These are phyloP conservation scores for Lactarius sanguifluus DNA, from an alignment of 768 basidiomycete genomes.

Conservation along the genomic window DNA sequence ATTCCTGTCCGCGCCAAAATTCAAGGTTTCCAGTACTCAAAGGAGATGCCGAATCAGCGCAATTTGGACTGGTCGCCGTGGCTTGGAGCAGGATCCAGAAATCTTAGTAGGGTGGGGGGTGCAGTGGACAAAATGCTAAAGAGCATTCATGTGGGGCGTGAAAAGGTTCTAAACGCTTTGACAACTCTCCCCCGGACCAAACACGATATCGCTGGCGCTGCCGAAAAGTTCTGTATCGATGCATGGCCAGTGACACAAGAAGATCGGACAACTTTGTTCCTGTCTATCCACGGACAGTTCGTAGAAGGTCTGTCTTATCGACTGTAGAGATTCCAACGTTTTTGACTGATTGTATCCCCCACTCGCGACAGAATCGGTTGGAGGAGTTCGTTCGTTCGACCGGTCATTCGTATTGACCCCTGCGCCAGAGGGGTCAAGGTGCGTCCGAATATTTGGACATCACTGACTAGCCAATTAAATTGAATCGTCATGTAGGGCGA, in stretches of 20 bases:
- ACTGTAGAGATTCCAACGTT: background rate
- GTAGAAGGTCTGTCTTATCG: constrained; percentile 65
- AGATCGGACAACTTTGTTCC: constrained; percentile 53
- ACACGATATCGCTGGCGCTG: constrained; percentile 77
- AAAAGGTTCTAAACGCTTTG: constrained; percentile 61
- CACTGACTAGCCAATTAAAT: constrained; percentile 21
- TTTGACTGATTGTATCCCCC: background rate
- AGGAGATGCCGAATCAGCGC: constrained; percentile 76
- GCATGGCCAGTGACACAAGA: constrained; percentile 74
- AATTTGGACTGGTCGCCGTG: constrained; percentile 79
- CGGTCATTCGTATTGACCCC: constrained; percentile 86
- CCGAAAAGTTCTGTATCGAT: constrained; percentile 86
- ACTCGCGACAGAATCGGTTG: constrained; percentile 53
- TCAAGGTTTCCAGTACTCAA: constrained; percentile 61
- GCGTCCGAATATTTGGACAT: constrained; percentile 37
- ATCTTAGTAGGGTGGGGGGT: constrained; percentile 65
- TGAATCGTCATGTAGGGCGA: constrained; percentile 52
- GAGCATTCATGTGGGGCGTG: constrained; percentile 71
- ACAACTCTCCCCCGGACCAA: constrained; percentile 68
- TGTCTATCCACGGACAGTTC: constrained; percentile 88
- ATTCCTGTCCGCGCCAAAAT: constrained; percentile 78
- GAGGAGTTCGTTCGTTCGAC: constrained; percentile 90
- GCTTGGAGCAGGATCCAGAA: constrained; percentile 66
- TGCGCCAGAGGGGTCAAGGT: constrained; percentile 81
- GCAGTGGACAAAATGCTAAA: constrained; percentile 60